Conservation (phyloP, 805 yeast species). For the Saturnispora mendoncae region DNA sequence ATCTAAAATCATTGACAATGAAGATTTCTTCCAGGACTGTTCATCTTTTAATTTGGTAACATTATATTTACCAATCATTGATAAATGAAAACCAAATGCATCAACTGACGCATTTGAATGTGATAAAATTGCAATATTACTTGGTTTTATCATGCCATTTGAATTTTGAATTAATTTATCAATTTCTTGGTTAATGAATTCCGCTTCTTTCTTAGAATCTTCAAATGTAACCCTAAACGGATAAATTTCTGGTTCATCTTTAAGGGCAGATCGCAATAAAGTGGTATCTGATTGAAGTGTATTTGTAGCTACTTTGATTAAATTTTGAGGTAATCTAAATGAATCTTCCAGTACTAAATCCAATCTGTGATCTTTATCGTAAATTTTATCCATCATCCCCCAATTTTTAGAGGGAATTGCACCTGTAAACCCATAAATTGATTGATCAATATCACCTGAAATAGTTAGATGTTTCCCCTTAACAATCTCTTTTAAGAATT, state of each 20-base stretch:
- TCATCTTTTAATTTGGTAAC: conserved; percentile 35
- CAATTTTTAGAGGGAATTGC: conserved; percentile 26
- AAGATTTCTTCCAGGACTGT: conserved; percentile 43
- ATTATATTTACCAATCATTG: conserved; percentile 23
- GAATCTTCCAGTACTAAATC: conserved; percentile 39
- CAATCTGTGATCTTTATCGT: conserved; percentile 10
- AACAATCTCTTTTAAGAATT: conserved; percentile 34
- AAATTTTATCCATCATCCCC: conserved; percentile 4
- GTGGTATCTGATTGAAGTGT: conserved; percentile 16
- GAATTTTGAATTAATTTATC: conserved; percentile 32
- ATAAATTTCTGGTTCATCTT: conserved; percentile 14
- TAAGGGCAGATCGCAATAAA: conserved; percentile 16
- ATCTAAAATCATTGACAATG: conserved; percentile 38
- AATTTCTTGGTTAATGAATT: conserved; percentile 39
- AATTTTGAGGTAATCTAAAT: conserved; percentile 55
- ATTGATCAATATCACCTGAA: conserved; percentile 67
- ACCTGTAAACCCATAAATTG: conserved; percentile 61
- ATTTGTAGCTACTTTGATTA: conserved; percentile 36
- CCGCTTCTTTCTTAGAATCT: conserved; percentile 30
- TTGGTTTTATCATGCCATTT: conserved; percentile 33
- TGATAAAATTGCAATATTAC: conserved; percentile 46
- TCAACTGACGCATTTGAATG: conserved; percentile 44
- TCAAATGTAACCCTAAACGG: conserved; percentile 24
- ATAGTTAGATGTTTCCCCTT: conserved; percentile 45
- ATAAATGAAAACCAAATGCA: conserved; percentile 31